Evolutionary conservation across 495 filamentous ascomycete species (phyloP), one percentile per base, ranked within the genome.

Genomic region (Penicillium lagena): DNA sequence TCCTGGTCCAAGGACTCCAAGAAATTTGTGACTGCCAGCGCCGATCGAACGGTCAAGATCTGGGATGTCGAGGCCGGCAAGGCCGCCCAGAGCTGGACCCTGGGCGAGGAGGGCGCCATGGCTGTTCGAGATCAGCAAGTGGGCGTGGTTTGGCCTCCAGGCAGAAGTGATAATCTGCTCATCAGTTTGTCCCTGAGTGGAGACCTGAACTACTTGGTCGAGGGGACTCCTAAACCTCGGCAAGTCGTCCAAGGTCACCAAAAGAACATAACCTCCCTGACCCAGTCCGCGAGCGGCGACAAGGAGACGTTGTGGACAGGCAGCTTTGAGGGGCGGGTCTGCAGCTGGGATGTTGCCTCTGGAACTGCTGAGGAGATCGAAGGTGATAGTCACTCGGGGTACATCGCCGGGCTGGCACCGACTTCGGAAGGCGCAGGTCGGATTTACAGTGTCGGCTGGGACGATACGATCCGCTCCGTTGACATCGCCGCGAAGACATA

Each of bases 1-100:
- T 89, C 86, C 31, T 98, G 93, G 93, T 78, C 85, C 4, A 80
- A 77, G 46, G 91, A 97, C 58, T 96, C 90, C 7, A 89, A 86
- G 55, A 77, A 79, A 40, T 88, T 97, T 46, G 91, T 86, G 14
- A 98, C 93, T 6, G 86, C 90, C 2, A 93, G 88, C 55, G 93
- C 90, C 2, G 93, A 98, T 58, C 86, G 90, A 60, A 96, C 91
- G 0, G 88, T 97, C 36, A 62, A 59, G 52, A 68, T 71, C 29
- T 71, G 67, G 67, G 90, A 96, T 57, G 86, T 80, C 8, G 90
- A 95, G 59, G 73, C 80, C 7, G 86, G 81, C 13, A 84, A 86
- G 50, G 79, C 77, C 11, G 67, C 80, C 0, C 86, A 90, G 59
- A 89, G 79, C 32, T 97, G 93, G 93, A 77, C 75, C 49, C 75